Conservation (phyloP, 2,329 filamentous ascomycete genomes). For the Colletotrichum costaricense region DNA sequence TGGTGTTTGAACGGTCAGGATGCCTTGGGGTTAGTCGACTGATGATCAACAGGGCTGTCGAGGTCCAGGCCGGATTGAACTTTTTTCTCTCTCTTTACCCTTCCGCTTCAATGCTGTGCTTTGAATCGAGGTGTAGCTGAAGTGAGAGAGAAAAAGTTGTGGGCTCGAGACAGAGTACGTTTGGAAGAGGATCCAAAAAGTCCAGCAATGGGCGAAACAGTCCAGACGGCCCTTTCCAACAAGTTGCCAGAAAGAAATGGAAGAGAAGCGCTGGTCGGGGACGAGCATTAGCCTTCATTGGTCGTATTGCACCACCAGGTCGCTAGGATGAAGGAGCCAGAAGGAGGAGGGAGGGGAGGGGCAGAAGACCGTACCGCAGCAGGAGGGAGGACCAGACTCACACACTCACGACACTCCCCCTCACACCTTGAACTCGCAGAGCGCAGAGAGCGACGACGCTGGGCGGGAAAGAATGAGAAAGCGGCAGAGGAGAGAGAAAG, state of each 20-base stretch:
- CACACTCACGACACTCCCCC: background rate
- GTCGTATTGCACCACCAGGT: conserved; percentile 14
- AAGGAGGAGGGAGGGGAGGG: conserved; percentile 30
- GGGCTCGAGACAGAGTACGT: conserved; percentile 31
- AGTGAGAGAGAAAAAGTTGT: conserved; percentile 31
- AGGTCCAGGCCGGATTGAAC: conserved; percentile 32
- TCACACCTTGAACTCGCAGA: conserved; percentile 7
- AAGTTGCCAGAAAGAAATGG: conserved; percentile 17
- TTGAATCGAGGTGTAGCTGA: conserved; percentile 17
- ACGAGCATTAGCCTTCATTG: conserved; percentile 30
- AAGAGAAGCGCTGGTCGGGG: conserved; percentile 32
- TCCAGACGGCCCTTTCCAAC: conserved; percentile 29
- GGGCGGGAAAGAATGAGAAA: background rate
- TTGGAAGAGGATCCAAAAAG: conserved; percentile 21
- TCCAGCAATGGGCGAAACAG: conserved; percentile 32
- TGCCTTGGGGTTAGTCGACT: conserved; percentile 27
- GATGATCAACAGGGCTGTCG: conserved; percentile 30
- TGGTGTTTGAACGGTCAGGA: conserved; percentile 21
- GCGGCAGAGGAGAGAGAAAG: conserved; percentile 24
- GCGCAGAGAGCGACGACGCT: background rate
- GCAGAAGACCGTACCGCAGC: background rate
- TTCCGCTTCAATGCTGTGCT: conserved; percentile 3
- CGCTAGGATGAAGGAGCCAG: conserved; percentile 32
- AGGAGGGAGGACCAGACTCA: background rate
- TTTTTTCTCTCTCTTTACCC: background rate